A percentile compares a stretch with the other conserved stretches of the same genome.
phyloP scores from a whole-genome alignment of 75 land plant genomes.

The Pseudotsuga menziesii region DNA sequence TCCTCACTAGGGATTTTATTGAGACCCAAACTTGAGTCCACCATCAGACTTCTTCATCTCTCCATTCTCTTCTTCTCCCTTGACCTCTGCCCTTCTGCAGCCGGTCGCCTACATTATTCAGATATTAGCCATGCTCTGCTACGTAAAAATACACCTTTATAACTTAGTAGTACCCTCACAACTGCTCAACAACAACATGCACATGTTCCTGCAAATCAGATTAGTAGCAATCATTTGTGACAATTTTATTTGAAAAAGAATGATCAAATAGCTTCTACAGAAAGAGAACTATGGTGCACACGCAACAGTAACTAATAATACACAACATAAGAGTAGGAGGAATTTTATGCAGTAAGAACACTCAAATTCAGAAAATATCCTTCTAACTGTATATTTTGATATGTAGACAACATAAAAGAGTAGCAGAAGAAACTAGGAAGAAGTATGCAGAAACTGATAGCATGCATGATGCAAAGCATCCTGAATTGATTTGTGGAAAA shows the following conservation, averaged over 20 bases:
- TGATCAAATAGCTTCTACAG: neutral
- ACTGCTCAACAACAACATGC: neutral
- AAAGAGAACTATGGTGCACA: neutral
- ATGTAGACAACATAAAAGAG: neutral
- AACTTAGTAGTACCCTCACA: neutral
- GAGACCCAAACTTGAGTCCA: neutral
- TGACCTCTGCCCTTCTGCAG: conserved; percentile 3
- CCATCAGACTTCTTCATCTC: conserved; percentile 1
- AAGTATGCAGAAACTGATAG: neutral
- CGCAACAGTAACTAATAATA: neutral
- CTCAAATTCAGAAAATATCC: neutral
- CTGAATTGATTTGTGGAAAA: too few relatives aligned
- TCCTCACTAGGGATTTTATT: neutral
- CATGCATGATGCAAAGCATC: neutral
- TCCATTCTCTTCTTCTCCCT: neutral
- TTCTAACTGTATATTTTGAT: neutral
- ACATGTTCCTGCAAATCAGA: neutral
- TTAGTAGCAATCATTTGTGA: neutral
- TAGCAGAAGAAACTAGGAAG: neutral
- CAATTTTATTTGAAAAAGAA: neutral
- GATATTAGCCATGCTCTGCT: neutral
- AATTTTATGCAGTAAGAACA: neutral
- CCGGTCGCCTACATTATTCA: neutral
- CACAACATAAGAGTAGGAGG: neutral
- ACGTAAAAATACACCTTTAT: neutral